Conservation (phyloP, 495 filamentous ascomycete species). For the Tetracladium setigerum region DNA sequence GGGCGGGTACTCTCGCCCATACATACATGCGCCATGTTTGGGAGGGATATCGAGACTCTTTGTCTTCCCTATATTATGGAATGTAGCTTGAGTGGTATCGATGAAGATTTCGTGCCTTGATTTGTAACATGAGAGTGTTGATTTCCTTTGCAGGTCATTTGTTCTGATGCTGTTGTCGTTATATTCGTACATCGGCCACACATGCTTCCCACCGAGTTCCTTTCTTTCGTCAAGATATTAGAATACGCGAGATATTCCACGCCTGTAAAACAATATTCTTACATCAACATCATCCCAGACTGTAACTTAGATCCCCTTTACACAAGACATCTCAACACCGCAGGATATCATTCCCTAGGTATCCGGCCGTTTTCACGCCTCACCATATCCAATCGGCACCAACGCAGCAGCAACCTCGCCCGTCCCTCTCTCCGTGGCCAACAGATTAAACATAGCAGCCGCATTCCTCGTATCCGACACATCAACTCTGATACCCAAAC, state of each 20-base stretch:
- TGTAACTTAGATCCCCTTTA: neutral
- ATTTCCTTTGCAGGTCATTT: no score
- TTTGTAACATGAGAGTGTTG: no score
- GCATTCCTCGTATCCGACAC: conserved; percentile 91
- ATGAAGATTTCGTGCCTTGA: no score
- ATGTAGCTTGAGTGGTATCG: no score
- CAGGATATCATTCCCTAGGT: neutral
- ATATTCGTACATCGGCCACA: no score
- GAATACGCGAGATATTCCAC: neutral
- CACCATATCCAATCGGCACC: conserved; percentile 79
- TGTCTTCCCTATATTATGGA: no score
- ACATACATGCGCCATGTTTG: no score
- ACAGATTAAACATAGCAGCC: conserved; percentile 80
- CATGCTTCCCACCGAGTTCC: no score
- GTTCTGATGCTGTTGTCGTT: no score
- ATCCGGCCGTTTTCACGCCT: conserved; percentile 26
- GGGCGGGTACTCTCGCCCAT: no score
- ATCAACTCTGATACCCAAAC: conserved; percentile 78
- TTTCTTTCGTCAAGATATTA: neutral
- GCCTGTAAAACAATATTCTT: neutral
- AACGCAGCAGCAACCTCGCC: conserved; percentile 78
- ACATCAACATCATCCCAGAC: neutral
- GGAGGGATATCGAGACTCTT: no score
- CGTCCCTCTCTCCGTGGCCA: conserved; percentile 77
- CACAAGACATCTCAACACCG: no score